These are phyloP conservation scores for Loxodes magnus DNA, from an alignment of 73 alveolate genomes.

Conservation along the genomic window DNA sequence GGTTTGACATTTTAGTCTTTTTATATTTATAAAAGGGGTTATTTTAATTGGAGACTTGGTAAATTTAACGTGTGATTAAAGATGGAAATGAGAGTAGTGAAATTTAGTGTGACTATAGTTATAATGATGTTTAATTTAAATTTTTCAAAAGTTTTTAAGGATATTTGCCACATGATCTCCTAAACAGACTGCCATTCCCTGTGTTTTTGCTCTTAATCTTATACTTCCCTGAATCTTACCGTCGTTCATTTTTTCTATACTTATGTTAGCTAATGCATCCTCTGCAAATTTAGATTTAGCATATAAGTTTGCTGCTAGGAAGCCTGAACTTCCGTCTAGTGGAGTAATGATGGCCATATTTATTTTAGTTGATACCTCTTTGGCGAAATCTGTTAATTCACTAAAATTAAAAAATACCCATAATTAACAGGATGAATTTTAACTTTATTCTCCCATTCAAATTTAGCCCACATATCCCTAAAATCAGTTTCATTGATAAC, in stretches of 20 bases:
- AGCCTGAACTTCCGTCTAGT: slow-evolving; percentile 36
- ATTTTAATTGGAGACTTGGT: no score
- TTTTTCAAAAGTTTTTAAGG: no score
- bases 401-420: no score
- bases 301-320: slow-evolving; percentile 70
- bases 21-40: no score
- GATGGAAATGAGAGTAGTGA: no score
- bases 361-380: slow-evolving; percentile 37
- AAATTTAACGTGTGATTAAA: no score
- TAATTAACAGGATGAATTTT: slow-evolving; percentile 51
- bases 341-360: slow-evolving; percentile 68
- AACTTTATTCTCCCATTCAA: slow-evolving; percentile 94
- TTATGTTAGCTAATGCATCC: slow-evolving; percentile 67
- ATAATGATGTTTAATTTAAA: no score
- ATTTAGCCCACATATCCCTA: slow-evolving; percentile 91
- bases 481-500: slow-evolving; percentile 66
- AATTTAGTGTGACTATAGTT: no score
- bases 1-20: no score
- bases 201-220: slow-evolving; percentile 77
- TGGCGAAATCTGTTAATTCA: slow-evolving; percentile 46
- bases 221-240: slow-evolving; percentile 69
- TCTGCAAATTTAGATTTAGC: slow-evolving; percentile 76
- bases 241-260: slow-evolving; percentile 45
- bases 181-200: slow-evolving; percentile 66
- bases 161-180: no score